Evolutionary conservation across 2,329 filamentous ascomycete species (phyloP).

Genomic region (Stagonosporopsis vannaccii): DNA sequence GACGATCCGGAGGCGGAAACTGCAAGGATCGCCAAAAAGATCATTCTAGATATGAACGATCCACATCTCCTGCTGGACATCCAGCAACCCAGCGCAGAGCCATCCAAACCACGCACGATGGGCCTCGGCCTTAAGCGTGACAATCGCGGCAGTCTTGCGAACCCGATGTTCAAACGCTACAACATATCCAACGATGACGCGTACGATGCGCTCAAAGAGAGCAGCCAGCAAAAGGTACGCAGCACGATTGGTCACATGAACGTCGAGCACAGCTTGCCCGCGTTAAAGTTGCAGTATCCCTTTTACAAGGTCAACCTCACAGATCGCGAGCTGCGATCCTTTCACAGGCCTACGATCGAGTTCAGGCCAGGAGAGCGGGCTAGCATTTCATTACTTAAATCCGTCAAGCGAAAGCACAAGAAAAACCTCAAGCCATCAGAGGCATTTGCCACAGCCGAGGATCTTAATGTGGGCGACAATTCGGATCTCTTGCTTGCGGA

Average conservation of each 20-base stretch:
- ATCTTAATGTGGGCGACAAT: conserved; percentile 88
- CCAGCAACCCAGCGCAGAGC: conserved; percentile 67
- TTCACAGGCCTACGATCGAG: conserved; percentile 80
- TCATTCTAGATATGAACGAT: conserved; percentile 87
- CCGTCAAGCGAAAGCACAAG: conserved; percentile 77
- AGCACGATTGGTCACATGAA: conserved; percentile 89
- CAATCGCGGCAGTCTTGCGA: conserved; percentile 72
- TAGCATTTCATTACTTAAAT: conserved; percentile 73
- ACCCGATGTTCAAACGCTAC: conserved; percentile 80
- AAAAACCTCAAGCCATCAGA: conserved; percentile 81
- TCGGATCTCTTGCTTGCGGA: conserved; percentile 87
- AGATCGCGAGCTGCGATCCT: conserved; percentile 76
- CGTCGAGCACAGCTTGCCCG: conserved; percentile 94
- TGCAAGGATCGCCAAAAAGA: conserved; percentile 75
- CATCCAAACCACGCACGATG: conserved; percentile 62
- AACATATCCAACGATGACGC: conserved; percentile 97
- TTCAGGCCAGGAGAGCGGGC: conserved; percentile 75
- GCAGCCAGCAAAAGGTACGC: conserved; percentile 93
- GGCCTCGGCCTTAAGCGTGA: conserved; percentile 68
- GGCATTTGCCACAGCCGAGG: conserved; percentile 79
- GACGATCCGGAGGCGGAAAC: conserved; percentile 82
- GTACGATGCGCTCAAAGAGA: conserved; percentile 95
- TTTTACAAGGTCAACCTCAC: conserved; percentile 91
- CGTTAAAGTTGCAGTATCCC: conserved; percentile 88
- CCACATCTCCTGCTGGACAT: conserved; percentile 85